phyloP scores from a whole-genome alignment of 306 rosid species.

The Cucumis hystrix region DNA sequence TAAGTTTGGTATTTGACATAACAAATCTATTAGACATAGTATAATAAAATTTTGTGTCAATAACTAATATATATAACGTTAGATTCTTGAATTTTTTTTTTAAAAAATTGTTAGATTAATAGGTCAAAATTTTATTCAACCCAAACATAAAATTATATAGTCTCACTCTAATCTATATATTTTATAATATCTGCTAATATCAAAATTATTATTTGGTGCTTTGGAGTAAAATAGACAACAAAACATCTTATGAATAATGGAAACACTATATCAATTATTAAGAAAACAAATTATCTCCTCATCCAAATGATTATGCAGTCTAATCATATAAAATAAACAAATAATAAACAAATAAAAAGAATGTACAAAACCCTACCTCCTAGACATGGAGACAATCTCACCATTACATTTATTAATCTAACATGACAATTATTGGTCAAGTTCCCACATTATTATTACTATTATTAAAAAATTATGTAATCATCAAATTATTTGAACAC shows the following conservation, averaged over 20 bases:
- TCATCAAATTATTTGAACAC: constrained; percentile 1
- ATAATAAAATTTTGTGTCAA: too few species aligned
- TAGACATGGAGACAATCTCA: constrained; percentile 6
- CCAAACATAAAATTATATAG: too few species aligned
- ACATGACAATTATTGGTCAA: constrained; percentile 1
- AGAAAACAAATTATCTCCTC: background rate
- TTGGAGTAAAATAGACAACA: background rate
- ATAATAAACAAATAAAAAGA: background rate
- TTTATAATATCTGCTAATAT: background rate
- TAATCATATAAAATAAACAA: background rate
- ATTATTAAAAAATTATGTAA: background rate
- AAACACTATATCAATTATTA: background rate
- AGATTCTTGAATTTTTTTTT: too few species aligned
- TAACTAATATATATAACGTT: too few species aligned
- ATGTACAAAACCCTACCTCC: background rate
- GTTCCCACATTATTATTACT: background rate
- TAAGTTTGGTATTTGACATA: too few species aligned
- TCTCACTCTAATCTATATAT: too few species aligned
- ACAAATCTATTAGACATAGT: too few species aligned
- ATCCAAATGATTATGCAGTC: background rate
- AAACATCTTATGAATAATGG: background rate
- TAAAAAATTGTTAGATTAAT: too few species aligned
- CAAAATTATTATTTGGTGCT: background rate
- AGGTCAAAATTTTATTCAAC: too few species aligned
- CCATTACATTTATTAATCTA: background rate